phyloP scores from a whole-genome alignment of 225 moss, liverwort and hornwort species.

The Lunularia cruciata region DNA sequence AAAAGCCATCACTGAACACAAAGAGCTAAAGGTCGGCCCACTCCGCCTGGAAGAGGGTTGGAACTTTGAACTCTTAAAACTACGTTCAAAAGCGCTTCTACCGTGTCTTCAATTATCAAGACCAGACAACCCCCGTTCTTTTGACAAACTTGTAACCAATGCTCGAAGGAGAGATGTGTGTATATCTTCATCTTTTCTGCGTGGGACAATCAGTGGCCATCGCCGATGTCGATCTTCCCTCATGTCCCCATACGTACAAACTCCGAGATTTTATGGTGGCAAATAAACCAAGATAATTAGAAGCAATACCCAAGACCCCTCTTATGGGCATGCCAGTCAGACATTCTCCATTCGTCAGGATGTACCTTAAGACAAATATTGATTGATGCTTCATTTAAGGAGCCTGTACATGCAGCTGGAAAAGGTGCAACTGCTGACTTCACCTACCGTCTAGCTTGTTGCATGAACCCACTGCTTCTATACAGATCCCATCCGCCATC shows the following conservation, averaged over 20 bases:
- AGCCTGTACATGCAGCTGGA: constrained; percentile 74
- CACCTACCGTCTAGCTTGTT: constrained; percentile 77
- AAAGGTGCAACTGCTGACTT: constrained; percentile 35
- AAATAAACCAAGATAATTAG: background rate
- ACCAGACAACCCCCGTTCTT: background rate
- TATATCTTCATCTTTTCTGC: no score
- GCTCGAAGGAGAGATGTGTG: no score
- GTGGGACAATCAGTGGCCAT: background rate
- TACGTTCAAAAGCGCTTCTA: no score
- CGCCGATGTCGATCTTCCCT: background rate
- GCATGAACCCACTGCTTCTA: constrained; percentile 61
- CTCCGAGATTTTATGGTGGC: background rate
- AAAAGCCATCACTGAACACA: constrained; percentile 13
- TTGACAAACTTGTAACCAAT: background rate
- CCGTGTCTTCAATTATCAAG: no score
- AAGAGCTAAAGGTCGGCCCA: no score
- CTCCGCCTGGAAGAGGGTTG: background rate
- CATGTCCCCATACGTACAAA: background rate
- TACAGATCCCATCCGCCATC: constrained; percentile 84
- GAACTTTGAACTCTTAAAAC: background rate
- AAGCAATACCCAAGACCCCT: constrained; percentile 1
- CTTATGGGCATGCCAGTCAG: background rate
- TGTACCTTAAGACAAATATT: constrained; percentile 20
- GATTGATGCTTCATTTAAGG: constrained; percentile 37
- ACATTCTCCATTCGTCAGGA: constrained; percentile 13